Evolutionary conservation across 2,329 filamentous ascomycete species (phyloP).

Genomic region (Diplodia corticola): DNA sequence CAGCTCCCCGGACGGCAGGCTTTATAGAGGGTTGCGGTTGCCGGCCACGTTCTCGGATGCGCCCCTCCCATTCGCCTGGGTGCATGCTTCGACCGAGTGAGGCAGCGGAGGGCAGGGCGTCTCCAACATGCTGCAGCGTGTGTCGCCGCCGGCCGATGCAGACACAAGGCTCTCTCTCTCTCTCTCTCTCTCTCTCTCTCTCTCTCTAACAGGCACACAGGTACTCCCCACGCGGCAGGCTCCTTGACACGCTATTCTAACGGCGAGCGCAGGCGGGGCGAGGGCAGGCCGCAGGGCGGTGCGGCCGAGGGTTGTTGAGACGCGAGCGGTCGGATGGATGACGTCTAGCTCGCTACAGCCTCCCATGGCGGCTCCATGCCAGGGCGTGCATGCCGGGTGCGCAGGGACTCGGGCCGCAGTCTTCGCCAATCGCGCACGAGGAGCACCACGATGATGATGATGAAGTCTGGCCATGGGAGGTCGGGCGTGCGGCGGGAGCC

Average conservation of each 20-base stretch:
- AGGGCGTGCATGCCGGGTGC: neutral
- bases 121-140: neutral
- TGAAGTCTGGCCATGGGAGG: no score
- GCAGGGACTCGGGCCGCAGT: conserved; percentile 4
- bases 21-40: conserved; percentile 16
- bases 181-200: no score
- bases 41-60: conserved; percentile 11
- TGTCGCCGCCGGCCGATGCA: neutral
- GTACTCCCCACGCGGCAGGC: neutral
- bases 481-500: neutral
- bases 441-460: neutral
- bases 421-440: neutral
- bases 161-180: neutral
- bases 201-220: conserved; percentile 2
- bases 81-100: neutral
- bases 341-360: conserved; percentile 3
- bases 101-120: neutral
- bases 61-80: conserved; percentile 7
- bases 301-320: neutral
- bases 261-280: neutral
- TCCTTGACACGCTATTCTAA: neutral
- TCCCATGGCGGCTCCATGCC: neutral
- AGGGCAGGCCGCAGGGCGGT: neutral
- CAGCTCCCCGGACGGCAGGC: neutral
- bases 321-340: neutral